Percentiles rank a stretch among this genome's conserved stretches.
These are phyloP conservation scores for Drosera capensis DNA, from an alignment of 148 eudicot species.

Conservation along the genomic window DNA sequence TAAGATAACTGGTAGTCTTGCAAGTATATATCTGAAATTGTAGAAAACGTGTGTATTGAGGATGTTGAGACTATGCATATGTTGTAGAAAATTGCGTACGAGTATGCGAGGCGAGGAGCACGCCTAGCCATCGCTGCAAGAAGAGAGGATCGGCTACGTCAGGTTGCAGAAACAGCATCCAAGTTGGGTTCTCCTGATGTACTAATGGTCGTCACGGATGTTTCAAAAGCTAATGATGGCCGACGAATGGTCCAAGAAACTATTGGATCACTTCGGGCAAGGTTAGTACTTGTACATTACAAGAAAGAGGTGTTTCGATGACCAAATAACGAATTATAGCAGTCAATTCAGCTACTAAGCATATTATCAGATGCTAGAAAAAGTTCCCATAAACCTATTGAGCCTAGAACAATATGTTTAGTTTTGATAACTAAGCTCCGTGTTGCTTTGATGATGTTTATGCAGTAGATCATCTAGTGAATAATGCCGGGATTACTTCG, in stretches of 20 bases:
- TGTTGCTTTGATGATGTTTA: too few species aligned
- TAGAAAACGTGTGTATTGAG: not conserved
- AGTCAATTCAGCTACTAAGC: too few species aligned
- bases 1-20: not conserved
- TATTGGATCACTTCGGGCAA: constrained; percentile 15
- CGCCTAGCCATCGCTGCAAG: constrained; percentile 16
- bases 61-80: not conserved
- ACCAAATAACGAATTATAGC: too few species aligned
- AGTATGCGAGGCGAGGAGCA: constrained; percentile 23
- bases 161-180: constrained; percentile 10
- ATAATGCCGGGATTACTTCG: too few species aligned
- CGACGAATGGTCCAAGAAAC: constrained; percentile 10
- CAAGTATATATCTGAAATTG: not conserved
- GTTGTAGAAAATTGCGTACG: constrained; percentile 19
- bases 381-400: too few species aligned
- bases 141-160: constrained; percentile 10
- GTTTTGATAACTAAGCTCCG: too few species aligned
- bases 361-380: too few species aligned
- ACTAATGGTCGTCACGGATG: constrained; percentile 12
- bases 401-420: too few species aligned
- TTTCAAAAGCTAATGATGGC: constrained; percentile 17
- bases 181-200: constrained; percentile 14
- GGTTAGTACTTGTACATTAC: too few species aligned
- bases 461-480: too few species aligned
- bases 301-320: too few species aligned